Percentiles rank a stretch among this genome's conserved stretches.
Evolutionary conservation across 768 basidiomycete species (phyloP).

Genomic region (Boletus rubropictus): DNA sequence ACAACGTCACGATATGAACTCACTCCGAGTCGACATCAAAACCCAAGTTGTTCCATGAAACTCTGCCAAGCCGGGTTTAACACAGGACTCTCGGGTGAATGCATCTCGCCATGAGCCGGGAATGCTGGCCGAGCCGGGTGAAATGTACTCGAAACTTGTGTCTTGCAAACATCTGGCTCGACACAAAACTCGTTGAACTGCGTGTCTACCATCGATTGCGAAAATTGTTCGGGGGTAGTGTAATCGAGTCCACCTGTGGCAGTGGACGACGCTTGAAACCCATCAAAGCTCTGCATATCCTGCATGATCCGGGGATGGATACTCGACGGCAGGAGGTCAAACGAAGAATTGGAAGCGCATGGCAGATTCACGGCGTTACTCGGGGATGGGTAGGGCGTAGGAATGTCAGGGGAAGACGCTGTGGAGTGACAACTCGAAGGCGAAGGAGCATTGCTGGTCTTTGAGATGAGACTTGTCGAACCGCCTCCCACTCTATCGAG

Average conservation of each 20-base stretch:
- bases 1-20: neutral
- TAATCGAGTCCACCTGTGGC: constrained; percentile 25
- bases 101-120: constrained; percentile 1
- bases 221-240: constrained; percentile 23
- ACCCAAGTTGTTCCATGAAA: constrained; percentile 65
- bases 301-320: constrained; percentile 40
- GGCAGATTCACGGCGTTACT: neutral
- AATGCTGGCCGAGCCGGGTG: constrained; percentile 14
- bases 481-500: constrained; percentile 51
- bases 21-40: constrained; percentile 19
- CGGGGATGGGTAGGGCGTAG: constrained; percentile 12
- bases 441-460: constrained; percentile 1
- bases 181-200: constrained; percentile 21
- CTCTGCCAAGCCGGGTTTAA: constrained; percentile 62
- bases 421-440: constrained; percentile 6
- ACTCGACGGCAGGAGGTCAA: constrained; percentile 6
- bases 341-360: neutral
- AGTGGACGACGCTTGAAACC: constrained; percentile 24
- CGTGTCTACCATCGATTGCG: constrained; percentile 29
- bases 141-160: constrained; percentile 13
- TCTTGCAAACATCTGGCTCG: constrained; percentile 11
- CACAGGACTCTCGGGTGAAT: constrained; percentile 26
- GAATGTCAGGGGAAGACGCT: constrained; percentile 9
- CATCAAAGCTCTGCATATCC: constrained; percentile 45
- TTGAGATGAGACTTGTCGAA: constrained; percentile 42